A percentile compares a stretch with the other conserved stretches of the same genome.
Conservation (phyloP, 768 basidiomycete species). For the Termitomyces sp. region DNA sequence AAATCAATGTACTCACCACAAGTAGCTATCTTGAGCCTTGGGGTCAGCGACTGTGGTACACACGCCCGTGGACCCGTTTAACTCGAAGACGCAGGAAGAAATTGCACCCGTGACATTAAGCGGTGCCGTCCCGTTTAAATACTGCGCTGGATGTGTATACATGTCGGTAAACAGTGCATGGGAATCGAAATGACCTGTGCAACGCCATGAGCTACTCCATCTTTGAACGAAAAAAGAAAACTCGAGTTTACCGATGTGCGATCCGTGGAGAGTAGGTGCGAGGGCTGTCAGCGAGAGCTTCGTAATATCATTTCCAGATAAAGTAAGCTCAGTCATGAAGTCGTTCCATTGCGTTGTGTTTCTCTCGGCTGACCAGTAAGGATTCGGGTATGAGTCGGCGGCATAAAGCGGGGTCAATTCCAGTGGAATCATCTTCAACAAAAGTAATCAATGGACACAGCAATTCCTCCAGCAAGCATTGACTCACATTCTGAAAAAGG, state of each 20-base stretch:
- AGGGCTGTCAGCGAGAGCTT: slow-evolving; percentile 44
- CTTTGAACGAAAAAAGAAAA: background rate
- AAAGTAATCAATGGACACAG: background rate
- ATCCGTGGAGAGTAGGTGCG: slow-evolving; percentile 40
- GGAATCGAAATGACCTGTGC: slow-evolving; percentile 53
- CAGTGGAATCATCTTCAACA: slow-evolving; percentile 49
- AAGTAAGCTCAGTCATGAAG: slow-evolving; percentile 46
- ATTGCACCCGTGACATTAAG: slow-evolving; percentile 51
- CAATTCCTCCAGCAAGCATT: background rate
- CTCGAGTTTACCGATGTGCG: slow-evolving; percentile 46
- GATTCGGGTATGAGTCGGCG: slow-evolving; percentile 38
- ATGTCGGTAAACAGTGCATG: slow-evolving; percentile 58
- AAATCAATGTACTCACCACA: slow-evolving; percentile 32
- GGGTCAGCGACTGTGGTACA: slow-evolving; percentile 27
- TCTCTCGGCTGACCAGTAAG: slow-evolving; percentile 42
- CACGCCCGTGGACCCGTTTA: slow-evolving; percentile 14
- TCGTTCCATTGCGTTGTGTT: slow-evolving; percentile 57
- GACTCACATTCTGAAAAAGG: slow-evolving; percentile 59
- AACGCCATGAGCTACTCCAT: background rate
- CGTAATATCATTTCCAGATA: slow-evolving; percentile 46
- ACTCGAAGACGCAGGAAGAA: slow-evolving; percentile 38
- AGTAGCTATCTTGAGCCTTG: slow-evolving; percentile 37
- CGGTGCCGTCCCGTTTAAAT: slow-evolving; percentile 61
- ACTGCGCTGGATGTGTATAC: slow-evolving; percentile 39
- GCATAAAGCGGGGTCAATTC: slow-evolving; percentile 43